These are phyloP conservation scores for Apocynum venetum DNA, from an alignment of 257 asterid species.

Conservation along the genomic window DNA sequence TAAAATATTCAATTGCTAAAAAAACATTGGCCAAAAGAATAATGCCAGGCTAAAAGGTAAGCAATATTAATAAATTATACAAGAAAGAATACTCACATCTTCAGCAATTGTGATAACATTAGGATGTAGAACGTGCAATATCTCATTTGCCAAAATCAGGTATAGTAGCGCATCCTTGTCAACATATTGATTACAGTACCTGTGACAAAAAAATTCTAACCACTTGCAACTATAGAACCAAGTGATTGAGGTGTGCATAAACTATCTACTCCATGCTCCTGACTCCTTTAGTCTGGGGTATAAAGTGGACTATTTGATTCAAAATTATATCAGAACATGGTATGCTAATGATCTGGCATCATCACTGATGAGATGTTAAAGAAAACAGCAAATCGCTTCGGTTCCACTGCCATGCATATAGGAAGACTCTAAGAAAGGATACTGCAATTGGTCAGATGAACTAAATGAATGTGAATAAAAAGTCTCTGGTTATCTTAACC, in stretches of 20 bases:
- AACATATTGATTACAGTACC: constrained; percentile 95
- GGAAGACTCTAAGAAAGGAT: not conserved
- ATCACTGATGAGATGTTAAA: not conserved
- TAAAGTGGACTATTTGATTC: not conserved
- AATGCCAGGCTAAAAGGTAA: not conserved
- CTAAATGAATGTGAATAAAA: not conserved
- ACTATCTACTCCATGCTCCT: not conserved
- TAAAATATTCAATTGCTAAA: constrained; percentile 9
- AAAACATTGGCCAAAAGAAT: not conserved
- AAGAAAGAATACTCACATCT: constrained; percentile 61
- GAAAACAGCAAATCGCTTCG: not conserved
- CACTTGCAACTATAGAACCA: constrained; percentile 4
- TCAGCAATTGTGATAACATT: constrained; percentile 88
- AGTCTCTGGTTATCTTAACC: not conserved
- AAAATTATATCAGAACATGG: not conserved
- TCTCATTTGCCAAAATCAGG: constrained; percentile 86
- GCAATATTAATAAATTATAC: not conserved
- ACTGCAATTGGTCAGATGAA: not conserved
- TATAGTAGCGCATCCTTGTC: constrained; percentile 87
- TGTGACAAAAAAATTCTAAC: constrained; percentile 30
- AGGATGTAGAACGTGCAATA: constrained; percentile 83
- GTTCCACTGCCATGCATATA: not conserved
- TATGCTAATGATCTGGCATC: not conserved
- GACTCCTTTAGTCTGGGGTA: not conserved
- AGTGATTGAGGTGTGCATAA: not conserved